Percentiles rank a stretch among this genome's conserved stretches.
Evolutionary conservation across 2,329 filamentous ascomycete genomes (phyloP).

Genomic region (Drechslerella coelobrocha): DNA sequence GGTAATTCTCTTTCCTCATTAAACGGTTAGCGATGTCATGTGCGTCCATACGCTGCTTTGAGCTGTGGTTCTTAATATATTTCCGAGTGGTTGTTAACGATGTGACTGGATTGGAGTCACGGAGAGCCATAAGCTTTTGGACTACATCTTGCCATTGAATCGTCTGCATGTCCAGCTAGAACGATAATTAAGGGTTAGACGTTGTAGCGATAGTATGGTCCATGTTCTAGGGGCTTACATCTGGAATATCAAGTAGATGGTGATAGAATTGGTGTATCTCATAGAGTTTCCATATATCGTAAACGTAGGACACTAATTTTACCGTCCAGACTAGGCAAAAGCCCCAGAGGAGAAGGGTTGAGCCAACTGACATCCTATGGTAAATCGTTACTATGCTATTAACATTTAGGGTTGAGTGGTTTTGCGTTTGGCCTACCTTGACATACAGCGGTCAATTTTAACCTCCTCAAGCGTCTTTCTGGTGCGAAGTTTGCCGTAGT

Average conservation of each 20-base stretch:
- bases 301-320: conserved; percentile 75
- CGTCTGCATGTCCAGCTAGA: conserved; percentile 79
- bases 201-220: too few species aligned
- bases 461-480: conserved; percentile 63
- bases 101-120: conserved; percentile 89
- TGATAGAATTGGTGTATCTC: conserved; percentile 86
- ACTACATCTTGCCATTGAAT: conserved; percentile 94
- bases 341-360: conserved; percentile 81
- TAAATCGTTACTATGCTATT: background rate
- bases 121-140: conserved; percentile 79
- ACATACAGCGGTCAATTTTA: conserved; percentile 76
- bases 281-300: conserved; percentile 75
- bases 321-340: conserved; percentile 86
- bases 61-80: conserved; percentile 71
- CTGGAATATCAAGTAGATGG: conserved; percentile 80
- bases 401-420: background rate
- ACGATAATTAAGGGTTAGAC: background rate
- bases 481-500: conserved; percentile 76
- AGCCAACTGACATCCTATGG: conserved; percentile 75
- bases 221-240: conserved; percentile 56
- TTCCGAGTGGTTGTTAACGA: conserved; percentile 67
- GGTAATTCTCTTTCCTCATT: conserved; percentile 96
- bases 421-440: conserved; percentile 52
- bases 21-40: conserved; percentile 96
- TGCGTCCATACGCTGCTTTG: conserved; percentile 91